phyloP scores from a whole-genome alignment of 352 stramenopile species.

The Globisporangium spiculum region DNA sequence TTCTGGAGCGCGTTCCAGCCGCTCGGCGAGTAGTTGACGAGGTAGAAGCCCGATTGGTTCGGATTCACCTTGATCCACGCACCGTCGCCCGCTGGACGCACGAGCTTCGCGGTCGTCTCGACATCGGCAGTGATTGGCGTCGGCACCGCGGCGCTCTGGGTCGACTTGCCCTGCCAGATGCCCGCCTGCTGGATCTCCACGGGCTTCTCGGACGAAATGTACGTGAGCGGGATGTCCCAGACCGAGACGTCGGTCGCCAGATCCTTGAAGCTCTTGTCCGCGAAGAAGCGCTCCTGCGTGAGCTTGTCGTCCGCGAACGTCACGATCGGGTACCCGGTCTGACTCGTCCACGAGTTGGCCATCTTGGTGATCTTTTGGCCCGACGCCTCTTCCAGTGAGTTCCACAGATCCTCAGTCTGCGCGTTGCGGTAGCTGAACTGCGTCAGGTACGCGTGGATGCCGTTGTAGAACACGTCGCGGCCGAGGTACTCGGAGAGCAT shows the following conservation, averaged over 20 bases:
- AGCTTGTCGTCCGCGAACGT: slow-evolving; percentile 71
- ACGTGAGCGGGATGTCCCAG: slow-evolving; percentile 89
- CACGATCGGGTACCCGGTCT: slow-evolving; percentile 93
- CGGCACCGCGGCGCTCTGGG: not conserved
- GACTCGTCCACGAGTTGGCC: slow-evolving; percentile 92
- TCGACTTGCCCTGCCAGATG: slow-evolving; percentile 46
- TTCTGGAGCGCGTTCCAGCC: slow-evolving; percentile 84
- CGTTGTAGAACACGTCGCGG: slow-evolving; percentile 74
- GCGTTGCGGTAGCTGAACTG: slow-evolving; percentile 94
- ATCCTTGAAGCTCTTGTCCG: slow-evolving; percentile 78
- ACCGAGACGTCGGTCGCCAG: slow-evolving; percentile 37
- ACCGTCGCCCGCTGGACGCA: slow-evolving; percentile 19
- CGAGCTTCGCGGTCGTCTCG: slow-evolving; percentile 16
- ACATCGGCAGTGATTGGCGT: slow-evolving; percentile 8
- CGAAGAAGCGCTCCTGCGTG: slow-evolving; percentile 92
- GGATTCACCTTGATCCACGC: slow-evolving; percentile 96
- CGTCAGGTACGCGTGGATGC: slow-evolving; percentile 93
- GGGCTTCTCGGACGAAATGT: slow-evolving; percentile 43
- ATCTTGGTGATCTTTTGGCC: slow-evolving; percentile 90
- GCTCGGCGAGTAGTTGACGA: slow-evolving; percentile 89
- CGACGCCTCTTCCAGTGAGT: slow-evolving; percentile 88
- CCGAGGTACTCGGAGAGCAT: slow-evolving; percentile 79
- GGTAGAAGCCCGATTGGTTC: slow-evolving; percentile 93
- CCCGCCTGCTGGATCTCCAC: slow-evolving; percentile 48
- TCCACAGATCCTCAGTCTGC: slow-evolving; percentile 94